phyloP scores from a whole-genome alignment of 345 rosid genomes.

The Aethionema arabicum region DNA sequence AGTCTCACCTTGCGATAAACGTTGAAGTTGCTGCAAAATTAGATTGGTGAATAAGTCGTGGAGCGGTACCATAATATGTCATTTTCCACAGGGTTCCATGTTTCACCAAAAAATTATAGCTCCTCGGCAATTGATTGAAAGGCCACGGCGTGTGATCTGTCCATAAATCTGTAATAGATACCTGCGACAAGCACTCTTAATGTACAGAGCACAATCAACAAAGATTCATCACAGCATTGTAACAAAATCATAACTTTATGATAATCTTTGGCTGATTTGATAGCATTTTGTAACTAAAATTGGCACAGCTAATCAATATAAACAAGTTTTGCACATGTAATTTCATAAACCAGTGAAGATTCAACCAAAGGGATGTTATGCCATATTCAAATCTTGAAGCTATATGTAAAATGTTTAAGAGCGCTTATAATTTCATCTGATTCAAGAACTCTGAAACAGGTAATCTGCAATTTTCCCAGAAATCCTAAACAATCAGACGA shows the following conservation, averaged over 20 bases:
- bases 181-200: slow-evolving; percentile 65
- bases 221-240: neutral
- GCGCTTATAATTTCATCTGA: too few species aligned
- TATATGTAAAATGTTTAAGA: too few species aligned
- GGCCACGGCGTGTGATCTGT: slow-evolving; percentile 99
- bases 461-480: too few species aligned
- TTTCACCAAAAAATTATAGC: slow-evolving; percentile 95
- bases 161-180: slow-evolving; percentile 95
- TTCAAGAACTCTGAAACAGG: too few species aligned
- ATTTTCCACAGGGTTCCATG: slow-evolving; percentile 90
- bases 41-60: slow-evolving; percentile 85
- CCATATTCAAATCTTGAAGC: too few species aligned
- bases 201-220: slow-evolving; percentile 24
- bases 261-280: too few species aligned
- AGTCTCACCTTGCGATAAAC: slow-evolving; percentile 86
- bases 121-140: slow-evolving; percentile 92
- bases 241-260: neutral
- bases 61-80: slow-evolving; percentile 90
- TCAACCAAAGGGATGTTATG: too few species aligned
- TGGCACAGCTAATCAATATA: too few species aligned
- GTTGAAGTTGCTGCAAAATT: slow-evolving; percentile 97
- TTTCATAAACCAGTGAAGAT: too few species aligned
- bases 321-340: too few species aligned
- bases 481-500: too few species aligned
- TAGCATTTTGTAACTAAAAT: too few species aligned